phyloP scores from a whole-genome alignment of 192 early-diverging fungal species.

The Coemansia guatemalensis region DNA sequence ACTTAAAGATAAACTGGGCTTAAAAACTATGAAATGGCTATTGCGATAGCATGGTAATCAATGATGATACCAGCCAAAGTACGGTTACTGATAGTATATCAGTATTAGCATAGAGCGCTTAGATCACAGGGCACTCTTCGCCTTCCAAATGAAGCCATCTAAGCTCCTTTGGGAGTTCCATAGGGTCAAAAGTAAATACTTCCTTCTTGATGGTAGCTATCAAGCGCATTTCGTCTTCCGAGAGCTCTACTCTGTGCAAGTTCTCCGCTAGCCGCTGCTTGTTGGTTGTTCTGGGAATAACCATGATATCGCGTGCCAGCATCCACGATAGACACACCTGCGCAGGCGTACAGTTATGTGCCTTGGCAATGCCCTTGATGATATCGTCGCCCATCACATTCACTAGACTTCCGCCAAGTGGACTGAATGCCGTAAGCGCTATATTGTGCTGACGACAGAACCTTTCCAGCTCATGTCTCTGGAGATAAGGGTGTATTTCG shows the following conservation, averaged over 20 bases:
- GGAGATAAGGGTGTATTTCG: conserved; percentile 75
- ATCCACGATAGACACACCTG: conserved; percentile 80
- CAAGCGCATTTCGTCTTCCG: conserved; percentile 37
- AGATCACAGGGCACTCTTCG: too few species aligned
- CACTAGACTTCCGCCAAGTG: conserved; percentile 60
- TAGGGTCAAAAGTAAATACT: too few species aligned
- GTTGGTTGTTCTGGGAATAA: conserved; percentile 80
- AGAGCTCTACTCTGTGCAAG: conserved; percentile 24
- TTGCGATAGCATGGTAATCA: too few species aligned
- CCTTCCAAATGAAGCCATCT: too few species aligned
- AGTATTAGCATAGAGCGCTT: too few species aligned
- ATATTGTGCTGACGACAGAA: conserved; percentile 72
- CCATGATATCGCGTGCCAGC: conserved; percentile 67
- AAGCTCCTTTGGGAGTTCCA: too few species aligned
- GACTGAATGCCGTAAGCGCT: conserved; percentile 79
- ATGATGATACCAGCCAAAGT: too few species aligned
- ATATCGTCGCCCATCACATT: conserved; percentile 44
- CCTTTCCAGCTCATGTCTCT: conserved; percentile 64
- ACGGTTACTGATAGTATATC: too few species aligned
- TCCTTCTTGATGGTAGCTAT: conserved; percentile 19
- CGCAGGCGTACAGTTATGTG: conserved; percentile 62
- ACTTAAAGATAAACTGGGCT: too few species aligned
- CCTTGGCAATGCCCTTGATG: conserved; percentile 67
- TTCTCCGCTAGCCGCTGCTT: conserved; percentile 61
- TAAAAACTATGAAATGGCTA: too few species aligned